Conservation (phyloP, 106 monocot genomes). For the Dioscorea dumetorum region DNA sequence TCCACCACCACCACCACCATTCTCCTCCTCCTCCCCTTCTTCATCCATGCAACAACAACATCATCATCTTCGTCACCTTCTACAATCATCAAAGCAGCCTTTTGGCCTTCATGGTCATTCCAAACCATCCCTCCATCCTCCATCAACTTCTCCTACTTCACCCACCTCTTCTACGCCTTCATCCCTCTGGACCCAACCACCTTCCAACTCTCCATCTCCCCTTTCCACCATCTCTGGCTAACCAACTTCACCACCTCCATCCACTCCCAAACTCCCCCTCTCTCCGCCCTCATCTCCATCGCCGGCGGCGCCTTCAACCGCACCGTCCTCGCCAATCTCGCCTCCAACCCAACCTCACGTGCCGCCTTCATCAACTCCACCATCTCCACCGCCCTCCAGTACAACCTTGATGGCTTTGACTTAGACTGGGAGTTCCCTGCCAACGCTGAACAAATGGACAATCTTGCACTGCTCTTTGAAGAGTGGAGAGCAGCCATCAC, state of each 20-base stretch:
- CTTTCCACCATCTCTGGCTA: constrained; percentile 9
- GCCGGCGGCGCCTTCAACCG: constrained; percentile 12
- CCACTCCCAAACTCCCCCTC: constrained; percentile 3
- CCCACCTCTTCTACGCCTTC: constrained; percentile 42
- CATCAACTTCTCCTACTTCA: constrained; percentile 31
- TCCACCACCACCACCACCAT: too few species aligned
- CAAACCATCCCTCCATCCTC: constrained; percentile 13
- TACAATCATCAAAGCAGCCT: constrained; percentile 15
- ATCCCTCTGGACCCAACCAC: constrained; percentile 13
- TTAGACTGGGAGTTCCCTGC: constrained; percentile 34
- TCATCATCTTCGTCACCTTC: neutral
- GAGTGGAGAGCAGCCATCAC: constrained; percentile 23
- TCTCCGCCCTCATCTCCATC: constrained; percentile 9
- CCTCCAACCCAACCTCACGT: neutral
- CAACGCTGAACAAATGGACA: constrained; percentile 5
- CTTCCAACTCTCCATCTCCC: constrained; percentile 19
- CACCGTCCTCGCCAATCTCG: constrained; percentile 8
- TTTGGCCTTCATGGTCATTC: constrained; percentile 21
- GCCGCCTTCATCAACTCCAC: constrained; percentile 22
- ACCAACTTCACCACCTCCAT: constrained; percentile 8
- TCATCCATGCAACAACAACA: too few species aligned
- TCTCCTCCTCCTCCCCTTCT: too few species aligned
- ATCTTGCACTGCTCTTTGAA: constrained; percentile 3
- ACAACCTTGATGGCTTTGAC: constrained; percentile 26
- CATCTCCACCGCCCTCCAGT: constrained; percentile 11